A percentile compares a stretch with the other conserved stretches of the same genome.
These are phyloP conservation scores for Closterium sp. DNA, from an alignment of 139 green algal species.

Conservation along the genomic window DNA sequence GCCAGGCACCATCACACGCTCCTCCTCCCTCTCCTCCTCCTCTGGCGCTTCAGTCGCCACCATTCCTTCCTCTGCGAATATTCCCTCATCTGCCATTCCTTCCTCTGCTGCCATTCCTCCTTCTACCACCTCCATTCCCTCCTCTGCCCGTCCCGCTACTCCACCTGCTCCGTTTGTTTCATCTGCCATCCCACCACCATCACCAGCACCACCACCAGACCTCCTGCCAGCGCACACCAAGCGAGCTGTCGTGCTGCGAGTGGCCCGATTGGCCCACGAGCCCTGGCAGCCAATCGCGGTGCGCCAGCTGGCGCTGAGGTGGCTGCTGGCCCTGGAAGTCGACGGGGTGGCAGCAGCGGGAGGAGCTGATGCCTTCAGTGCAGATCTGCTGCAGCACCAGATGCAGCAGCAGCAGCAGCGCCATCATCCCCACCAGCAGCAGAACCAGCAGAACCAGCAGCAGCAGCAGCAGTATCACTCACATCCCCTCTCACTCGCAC, in stretches of 20 bases:
- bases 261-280: not conserved
- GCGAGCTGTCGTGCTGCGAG: not conserved
- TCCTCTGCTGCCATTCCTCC: too few species aligned
- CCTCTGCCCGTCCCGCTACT: too few species aligned
- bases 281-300: not conserved
- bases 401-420: not conserved
- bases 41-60: too few species aligned
- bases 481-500: not conserved
- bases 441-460: not conserved
- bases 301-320: not conserved
- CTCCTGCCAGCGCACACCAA: not conserved
- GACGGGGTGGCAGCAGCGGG: not conserved
- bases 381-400: not conserved
- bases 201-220: not conserved
- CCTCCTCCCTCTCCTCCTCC: not conserved
- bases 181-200: not conserved
- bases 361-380: not conserved
- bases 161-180: not conserved
- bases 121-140: too few species aligned
- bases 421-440: not conserved
- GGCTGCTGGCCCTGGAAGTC: not conserved
- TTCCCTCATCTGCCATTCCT: too few species aligned
- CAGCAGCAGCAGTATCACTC: not conserved
- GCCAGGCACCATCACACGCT: not conserved
- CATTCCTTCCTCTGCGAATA: too few species aligned